phyloP scores from a whole-genome alignment of 2,329 filamentous ascomycete species.

The Metarhizium sp. region DNA sequence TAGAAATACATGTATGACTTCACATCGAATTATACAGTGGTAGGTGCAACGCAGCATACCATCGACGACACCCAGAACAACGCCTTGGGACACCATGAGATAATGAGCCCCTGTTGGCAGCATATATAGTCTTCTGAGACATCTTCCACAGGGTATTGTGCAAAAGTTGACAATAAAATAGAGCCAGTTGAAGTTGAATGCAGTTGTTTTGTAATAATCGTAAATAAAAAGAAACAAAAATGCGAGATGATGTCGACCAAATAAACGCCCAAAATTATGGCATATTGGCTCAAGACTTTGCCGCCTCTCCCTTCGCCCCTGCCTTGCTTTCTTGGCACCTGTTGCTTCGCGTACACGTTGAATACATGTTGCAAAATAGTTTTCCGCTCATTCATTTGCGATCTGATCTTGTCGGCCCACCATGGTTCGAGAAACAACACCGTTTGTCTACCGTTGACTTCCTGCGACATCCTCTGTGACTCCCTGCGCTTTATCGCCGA shows the following conservation, averaged over 20 bases:
- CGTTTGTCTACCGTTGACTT: background rate
- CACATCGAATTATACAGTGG: background rate
- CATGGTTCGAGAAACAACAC: background rate
- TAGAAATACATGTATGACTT: background rate
- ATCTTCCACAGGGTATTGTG: background rate
- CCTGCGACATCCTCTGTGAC: background rate
- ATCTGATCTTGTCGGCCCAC: background rate
- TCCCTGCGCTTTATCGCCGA: conserved; percentile 30
- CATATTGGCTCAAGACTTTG: background rate
- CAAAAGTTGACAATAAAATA: background rate
- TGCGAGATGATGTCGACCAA: background rate
- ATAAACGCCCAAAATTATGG: background rate
- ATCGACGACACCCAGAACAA: background rate
- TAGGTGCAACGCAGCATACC: background rate
- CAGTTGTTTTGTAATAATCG: background rate
- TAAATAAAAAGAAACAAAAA: background rate
- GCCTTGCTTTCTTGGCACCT: background rate
- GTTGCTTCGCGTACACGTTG: background rate
- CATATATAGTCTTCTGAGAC: background rate
- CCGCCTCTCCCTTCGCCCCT: background rate
- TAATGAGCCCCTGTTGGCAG: background rate
- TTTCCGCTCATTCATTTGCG: background rate
- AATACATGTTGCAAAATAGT: background rate
- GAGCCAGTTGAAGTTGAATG: background rate
- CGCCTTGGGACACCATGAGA: background rate